A percentile compares a stretch with the other conserved stretches of the same genome.
These are phyloP conservation scores for Podospora pseudocomata DNA, from an alignment of 495 filamentous ascomycete genomes.

Conservation along the genomic window DNA sequence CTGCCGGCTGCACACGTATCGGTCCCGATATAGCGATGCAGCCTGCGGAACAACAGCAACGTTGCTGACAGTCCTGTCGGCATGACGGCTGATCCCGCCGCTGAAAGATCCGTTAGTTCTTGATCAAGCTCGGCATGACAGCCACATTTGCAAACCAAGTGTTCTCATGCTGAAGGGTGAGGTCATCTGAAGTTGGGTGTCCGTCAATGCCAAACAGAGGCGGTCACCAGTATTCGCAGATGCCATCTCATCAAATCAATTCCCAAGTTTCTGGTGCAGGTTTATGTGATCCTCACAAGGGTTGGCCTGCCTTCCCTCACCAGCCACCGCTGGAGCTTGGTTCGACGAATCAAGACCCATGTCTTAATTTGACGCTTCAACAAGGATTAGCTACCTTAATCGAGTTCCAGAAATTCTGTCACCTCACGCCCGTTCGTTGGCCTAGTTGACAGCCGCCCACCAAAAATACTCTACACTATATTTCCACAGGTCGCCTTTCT, in stretches of 20 bases:
- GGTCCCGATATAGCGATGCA: slow-evolving; percentile 4
- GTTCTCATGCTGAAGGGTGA: too few relatives aligned
- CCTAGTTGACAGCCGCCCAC: background rate
- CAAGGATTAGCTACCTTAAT: slow-evolving; percentile 1
- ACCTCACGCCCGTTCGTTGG: background rate
- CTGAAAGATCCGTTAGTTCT: slow-evolving; percentile 1
- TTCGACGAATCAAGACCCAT: slow-evolving; percentile 3
- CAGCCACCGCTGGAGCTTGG: background rate
- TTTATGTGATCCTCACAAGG: slow-evolving; percentile 3
- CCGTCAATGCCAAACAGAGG: background rate
- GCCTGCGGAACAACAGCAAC: background rate
- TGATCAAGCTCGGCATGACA: too few relatives aligned
- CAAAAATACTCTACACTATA: background rate
- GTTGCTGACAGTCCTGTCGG: background rate
- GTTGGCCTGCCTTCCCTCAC: background rate
- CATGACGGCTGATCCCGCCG: slow-evolving; percentile 5
- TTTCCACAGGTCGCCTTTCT: too few relatives aligned
- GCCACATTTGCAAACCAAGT: too few relatives aligned
- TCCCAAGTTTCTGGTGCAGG: background rate
- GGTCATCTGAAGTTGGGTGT: background rate
- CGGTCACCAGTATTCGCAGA: background rate
- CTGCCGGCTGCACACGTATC: slow-evolving; percentile 1
- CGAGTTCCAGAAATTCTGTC: slow-evolving; percentile 1
- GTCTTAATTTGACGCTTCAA: slow-evolving; percentile 1
- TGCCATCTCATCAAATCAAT: background rate